These are phyloP conservation scores for Microcos paniculata DNA, from an alignment of 345 rosid species.

Conservation along the genomic window DNA sequence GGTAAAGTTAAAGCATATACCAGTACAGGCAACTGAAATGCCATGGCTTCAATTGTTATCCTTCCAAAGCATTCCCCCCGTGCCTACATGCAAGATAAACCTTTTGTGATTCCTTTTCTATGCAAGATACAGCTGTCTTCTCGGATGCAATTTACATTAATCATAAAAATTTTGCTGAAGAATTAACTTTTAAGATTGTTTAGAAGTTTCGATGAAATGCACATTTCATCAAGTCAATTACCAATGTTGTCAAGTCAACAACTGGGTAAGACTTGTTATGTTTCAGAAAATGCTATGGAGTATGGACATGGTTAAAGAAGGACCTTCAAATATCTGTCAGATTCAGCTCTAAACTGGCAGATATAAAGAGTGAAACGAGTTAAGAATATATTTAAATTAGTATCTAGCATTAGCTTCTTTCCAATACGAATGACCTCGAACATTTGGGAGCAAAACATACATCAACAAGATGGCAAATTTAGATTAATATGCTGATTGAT, in stretches of 20 bases:
- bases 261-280: neutral
- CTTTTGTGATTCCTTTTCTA: neutral
- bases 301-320: neutral
- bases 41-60: slow-evolving; percentile 65
- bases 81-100: slow-evolving; percentile 25
- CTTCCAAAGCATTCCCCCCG: slow-evolving; percentile 62
- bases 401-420: neutral
- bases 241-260: neutral
- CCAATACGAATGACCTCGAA: no score
- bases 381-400: neutral
- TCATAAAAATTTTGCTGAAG: no score
- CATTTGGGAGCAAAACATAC: neutral
- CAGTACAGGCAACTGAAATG: slow-evolving; percentile 58
- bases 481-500: neutral
- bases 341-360: neutral
- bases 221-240: neutral
- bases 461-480: neutral
- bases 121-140: no score
- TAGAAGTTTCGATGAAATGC: neutral
- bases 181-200: no score
- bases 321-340: neutral
- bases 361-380: neutral
- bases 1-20: slow-evolving; percentile 25
- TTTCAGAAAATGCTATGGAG: neutral
- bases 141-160: no score